Conservation (phyloP, 345 rosid genomes). For the Acer saccharum region DNA sequence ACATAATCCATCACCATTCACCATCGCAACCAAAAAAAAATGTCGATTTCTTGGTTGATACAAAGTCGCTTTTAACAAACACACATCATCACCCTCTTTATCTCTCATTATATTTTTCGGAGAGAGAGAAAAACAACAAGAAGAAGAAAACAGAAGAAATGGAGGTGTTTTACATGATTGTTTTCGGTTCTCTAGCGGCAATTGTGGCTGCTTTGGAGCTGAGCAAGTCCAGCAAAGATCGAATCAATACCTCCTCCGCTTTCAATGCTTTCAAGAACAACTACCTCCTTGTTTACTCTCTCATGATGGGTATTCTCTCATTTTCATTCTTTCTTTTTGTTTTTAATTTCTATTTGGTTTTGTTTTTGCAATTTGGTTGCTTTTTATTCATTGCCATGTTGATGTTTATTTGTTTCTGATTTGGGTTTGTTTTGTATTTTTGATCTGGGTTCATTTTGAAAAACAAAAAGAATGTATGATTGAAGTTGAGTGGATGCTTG, state of each 20-base stretch:
- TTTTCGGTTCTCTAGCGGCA: constrained; percentile 56
- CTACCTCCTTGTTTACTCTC: constrained; percentile 73
- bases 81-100: neutral
- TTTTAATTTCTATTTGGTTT: neutral
- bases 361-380: neutral
- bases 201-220: constrained; percentile 60
- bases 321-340: neutral
- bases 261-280: constrained; percentile 74
- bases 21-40: neutral
- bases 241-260: constrained; percentile 55
- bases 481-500: neutral
- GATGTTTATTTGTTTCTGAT: neutral
- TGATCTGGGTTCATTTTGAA: neutral
- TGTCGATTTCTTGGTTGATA: constrained; percentile 10
- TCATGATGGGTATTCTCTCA: constrained; percentile 65
- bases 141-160: neutral
- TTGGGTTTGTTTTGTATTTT: neutral
- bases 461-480: neutral
- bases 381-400: neutral
- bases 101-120: neutral
- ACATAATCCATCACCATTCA: neutral
- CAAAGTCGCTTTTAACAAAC: neutral
- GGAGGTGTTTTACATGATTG: constrained; percentile 68
- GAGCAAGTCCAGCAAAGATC: constrained; percentile 67
- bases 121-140: neutral